A percentile compares a stretch with the other conserved stretches of the same genome.
phyloP scores from a whole-genome alignment of 2,329 filamentous ascomycete species.

The Diaporthe destruens region DNA sequence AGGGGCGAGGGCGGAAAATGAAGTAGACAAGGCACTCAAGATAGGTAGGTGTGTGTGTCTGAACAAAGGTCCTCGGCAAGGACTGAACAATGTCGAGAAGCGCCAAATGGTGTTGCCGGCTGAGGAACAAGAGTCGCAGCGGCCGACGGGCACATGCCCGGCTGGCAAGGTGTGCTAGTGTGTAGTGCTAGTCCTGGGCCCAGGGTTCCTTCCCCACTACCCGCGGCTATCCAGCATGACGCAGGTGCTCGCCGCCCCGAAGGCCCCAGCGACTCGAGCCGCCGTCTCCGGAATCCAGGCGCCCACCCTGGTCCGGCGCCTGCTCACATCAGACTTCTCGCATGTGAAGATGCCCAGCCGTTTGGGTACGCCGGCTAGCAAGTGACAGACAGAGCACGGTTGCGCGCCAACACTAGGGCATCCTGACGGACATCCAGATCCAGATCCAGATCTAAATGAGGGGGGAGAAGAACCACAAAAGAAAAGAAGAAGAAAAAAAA shows the following conservation, averaged over 20 bases:
- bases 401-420: constrained; percentile 7
- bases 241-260: constrained; percentile 23
- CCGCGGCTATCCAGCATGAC: constrained; percentile 25
- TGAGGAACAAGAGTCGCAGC: constrained; percentile 4
- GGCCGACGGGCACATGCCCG: constrained; percentile 18
- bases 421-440: constrained; percentile 17
- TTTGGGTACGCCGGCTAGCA: neutral
- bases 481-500: neutral
- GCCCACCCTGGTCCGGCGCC: constrained; percentile 10
- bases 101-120: constrained; percentile 8
- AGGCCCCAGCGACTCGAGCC: constrained; percentile 19
- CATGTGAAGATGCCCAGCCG: constrained; percentile 36
- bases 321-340: constrained; percentile 26
- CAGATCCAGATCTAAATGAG: neutral
- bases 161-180: constrained; percentile 14
- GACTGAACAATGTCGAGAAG: constrained; percentile 1
- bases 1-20: too few species aligned
- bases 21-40: neutral
- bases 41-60: neutral
- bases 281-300: constrained; percentile 8
- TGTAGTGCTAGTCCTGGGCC: neutral
- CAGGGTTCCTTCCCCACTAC: constrained; percentile 25
- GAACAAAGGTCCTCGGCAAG: neutral
- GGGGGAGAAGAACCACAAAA: too few species aligned
- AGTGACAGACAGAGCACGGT: constrained; percentile 5